Evolutionary conservation across 2,329 filamentous ascomycete genomes (phyloP), one percentile per base, ranked within the genome.

Genomic region (Verticillium isaacii): DNA sequence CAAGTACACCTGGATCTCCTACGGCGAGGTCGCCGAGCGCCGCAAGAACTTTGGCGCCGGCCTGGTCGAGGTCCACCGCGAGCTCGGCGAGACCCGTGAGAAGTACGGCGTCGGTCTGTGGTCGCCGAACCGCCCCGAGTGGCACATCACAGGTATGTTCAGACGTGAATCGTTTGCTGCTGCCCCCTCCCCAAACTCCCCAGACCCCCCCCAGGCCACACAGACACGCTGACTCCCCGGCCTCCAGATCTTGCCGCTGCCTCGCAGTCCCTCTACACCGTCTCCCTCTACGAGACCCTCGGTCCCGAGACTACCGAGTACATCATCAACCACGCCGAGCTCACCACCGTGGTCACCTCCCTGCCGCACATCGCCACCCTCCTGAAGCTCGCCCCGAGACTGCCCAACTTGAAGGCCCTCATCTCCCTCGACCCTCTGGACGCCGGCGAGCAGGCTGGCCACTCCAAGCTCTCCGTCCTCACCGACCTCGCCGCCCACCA

Each of bases 261-360:
- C 78, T 95, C 93, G 14, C 95, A 98, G 75, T 86, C 89, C 8
- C 85, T 98, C 34, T 98, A 84, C 77, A 91, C 90, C 25, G 93
- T 99, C 61, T 97, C 94, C 5, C 89, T 99, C 58, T 99, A 99
- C 80, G 95, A 98, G 76, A 97, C 94, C 14, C 85, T 99, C 5
- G 94, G 94, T 11, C 89, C 94, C 14, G 92, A 97, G 67, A 87
- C 93, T 2, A 93, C 91, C 62, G 93, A 98, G 78, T 98, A 91
- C 78, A 97, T 99, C 75, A 90, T 98, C 79, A 96, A 96, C 76
- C 94, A 98, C 74, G 87, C 92, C 60, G 84, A 88, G 65, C 80
- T 98, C 61, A 76, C 82, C 62, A 91, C 88, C 70, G 86, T 98
- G 45, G 87, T 90, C 65, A 89, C 91, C 62, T 93, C 91, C 32